These are phyloP conservation scores for Coccomyxa sp. DNA, from an alignment of 139 green algal genomes.

Conservation along the genomic window DNA sequence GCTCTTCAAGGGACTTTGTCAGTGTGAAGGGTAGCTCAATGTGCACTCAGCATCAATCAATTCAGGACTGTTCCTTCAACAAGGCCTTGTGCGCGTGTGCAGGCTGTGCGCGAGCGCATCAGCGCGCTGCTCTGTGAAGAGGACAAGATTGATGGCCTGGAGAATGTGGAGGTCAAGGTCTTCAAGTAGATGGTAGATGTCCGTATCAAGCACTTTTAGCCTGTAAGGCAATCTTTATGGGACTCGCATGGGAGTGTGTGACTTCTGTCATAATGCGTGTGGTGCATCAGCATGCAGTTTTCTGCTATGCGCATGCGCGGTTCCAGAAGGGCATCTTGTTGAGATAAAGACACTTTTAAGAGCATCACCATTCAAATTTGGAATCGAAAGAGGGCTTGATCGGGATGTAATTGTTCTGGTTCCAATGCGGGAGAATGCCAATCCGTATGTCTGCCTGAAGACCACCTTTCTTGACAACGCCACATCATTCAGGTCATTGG, in stretches of 20 bases:
- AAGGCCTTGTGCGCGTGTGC: neutral
- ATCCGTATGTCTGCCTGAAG: too few species aligned
- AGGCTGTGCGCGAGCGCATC: slow-evolving; percentile 38
- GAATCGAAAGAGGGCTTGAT: neutral
- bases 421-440: too few species aligned
- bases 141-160: slow-evolving; percentile 49
- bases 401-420: too few species aligned
- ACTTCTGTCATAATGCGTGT: neutral
- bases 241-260: too few species aligned
- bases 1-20: too few species aligned
- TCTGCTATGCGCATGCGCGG: neutral
- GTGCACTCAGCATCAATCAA: neutral
- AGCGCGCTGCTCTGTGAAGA: slow-evolving; percentile 51
- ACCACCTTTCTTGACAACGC: too few species aligned
- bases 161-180: slow-evolving; percentile 55
- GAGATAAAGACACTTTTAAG: neutral
- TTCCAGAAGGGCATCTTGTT: neutral
- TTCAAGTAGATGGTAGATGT: slow-evolving; percentile 46
- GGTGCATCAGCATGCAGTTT: neutral
- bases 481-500: too few species aligned
- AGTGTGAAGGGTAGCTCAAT: neutral
- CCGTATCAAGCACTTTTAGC: neutral
- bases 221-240: neutral
- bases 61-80: neutral
- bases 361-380: neutral